phyloP scores from a whole-genome alignment of 495 filamentous ascomycete species.

The Hypoxylon crocopeplum region DNA sequence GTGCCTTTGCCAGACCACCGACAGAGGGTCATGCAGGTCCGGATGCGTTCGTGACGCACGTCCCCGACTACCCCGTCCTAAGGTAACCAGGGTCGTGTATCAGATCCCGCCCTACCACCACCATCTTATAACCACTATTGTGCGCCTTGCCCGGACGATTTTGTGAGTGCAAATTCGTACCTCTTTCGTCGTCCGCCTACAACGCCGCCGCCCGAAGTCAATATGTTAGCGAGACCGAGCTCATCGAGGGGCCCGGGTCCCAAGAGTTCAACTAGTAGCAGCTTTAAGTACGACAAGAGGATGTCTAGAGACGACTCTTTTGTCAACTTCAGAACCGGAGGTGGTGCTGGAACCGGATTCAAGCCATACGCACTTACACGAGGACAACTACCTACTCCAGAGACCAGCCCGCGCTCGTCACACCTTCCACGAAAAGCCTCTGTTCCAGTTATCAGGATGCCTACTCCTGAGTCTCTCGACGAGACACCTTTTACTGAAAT shows the following conservation, averaged over 20 bases:
- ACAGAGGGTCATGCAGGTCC: slow-evolving; percentile 31
- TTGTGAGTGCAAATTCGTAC: slow-evolving; percentile 43
- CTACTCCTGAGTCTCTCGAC: slow-evolving; percentile 50
- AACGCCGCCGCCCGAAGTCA: slow-evolving; percentile 43
- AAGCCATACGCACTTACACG: slow-evolving; percentile 42
- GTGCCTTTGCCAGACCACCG: slow-evolving; percentile 21
- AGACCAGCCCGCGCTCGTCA: slow-evolving; percentile 44
- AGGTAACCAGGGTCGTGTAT: slow-evolving; percentile 51
- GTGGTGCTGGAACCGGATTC: slow-evolving; percentile 31
- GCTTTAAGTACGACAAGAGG: slow-evolving; percentile 45
- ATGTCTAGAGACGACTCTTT: slow-evolving; percentile 59
- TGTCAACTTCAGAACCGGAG: slow-evolving; percentile 31
- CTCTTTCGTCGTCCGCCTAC: slow-evolving; percentile 46
- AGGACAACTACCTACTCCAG: slow-evolving; percentile 52
- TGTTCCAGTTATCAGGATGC: slow-evolving; percentile 38
- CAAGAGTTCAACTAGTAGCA: slow-evolving; percentile 27
- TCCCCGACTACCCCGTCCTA: slow-evolving; percentile 46
- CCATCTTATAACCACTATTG: slow-evolving; percentile 32
- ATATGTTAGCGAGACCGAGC: slow-evolving; percentile 50
- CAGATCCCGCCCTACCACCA: slow-evolving; percentile 49
- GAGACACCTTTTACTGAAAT: slow-evolving; percentile 49
- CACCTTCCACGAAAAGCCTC: slow-evolving; percentile 28
- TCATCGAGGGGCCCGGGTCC: slow-evolving; percentile 43
- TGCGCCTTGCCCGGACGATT: slow-evolving; percentile 20
- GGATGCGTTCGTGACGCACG: slow-evolving; percentile 46